These are phyloP conservation scores for Licmophora abbreviata DNA, from an alignment of 108 stramenopile genomes.

Conservation along the genomic window DNA sequence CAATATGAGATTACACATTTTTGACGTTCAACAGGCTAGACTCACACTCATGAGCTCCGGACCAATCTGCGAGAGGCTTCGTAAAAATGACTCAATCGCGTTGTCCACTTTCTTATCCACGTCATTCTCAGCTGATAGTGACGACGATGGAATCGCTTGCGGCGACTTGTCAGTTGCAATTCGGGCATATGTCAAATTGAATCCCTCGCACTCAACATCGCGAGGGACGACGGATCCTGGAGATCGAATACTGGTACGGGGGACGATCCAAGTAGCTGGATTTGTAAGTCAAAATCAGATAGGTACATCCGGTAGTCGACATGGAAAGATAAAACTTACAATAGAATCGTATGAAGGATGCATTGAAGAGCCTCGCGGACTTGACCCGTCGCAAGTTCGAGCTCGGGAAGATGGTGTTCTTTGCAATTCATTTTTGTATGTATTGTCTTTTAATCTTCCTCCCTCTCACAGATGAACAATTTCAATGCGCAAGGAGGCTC, in stretches of 20 bases:
- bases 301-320: neutral
- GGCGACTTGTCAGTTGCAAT: conserved; percentile 44
- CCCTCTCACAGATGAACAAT: too few species aligned
- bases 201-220: conserved; percentile 78
- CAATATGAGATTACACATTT: neutral
- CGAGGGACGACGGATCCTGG: conserved; percentile 71
- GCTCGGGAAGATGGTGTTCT: conserved; percentile 74
- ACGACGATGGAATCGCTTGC: conserved; percentile 12
- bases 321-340: conserved; percentile 28
- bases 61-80: conserved; percentile 64
- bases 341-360: conserved; percentile 78
- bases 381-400: conserved; percentile 77
- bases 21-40: neutral
- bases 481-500: too few species aligned
- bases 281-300: neutral
- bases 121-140: conserved; percentile 35
- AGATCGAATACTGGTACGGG: conserved; percentile 47
- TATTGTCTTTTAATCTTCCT: neutral
- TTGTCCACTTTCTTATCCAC: conserved; percentile 72
- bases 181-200: conserved; percentile 69
- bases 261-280: neutral
- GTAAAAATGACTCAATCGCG: conserved; percentile 69
- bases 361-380: conserved; percentile 76
- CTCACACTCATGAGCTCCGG: conserved; percentile 65
- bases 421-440: conserved; percentile 62